phyloP scores from a whole-genome alignment of 2,329 filamentous ascomycete species.

The Verticillium nonalfalfae region DNA sequence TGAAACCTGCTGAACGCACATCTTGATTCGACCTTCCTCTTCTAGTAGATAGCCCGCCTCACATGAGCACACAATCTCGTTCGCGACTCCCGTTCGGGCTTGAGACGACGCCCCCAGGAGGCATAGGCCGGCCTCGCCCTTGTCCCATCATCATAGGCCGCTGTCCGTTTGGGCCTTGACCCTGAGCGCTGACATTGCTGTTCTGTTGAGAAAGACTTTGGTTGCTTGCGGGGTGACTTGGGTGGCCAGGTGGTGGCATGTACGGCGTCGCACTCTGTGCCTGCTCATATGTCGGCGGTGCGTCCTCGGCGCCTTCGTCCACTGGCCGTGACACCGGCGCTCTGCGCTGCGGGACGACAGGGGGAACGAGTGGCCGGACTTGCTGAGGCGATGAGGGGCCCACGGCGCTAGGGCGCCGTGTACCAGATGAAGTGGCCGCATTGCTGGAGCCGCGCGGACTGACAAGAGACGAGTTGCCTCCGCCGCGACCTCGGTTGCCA shows the following conservation, averaged over 20 bases:
- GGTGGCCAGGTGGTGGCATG: slow-evolving; percentile 44
- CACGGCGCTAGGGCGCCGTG: not conserved
- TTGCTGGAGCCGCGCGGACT: slow-evolving; percentile 14
- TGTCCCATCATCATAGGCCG: slow-evolving; percentile 5
- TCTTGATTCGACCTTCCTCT: too few relatives aligned
- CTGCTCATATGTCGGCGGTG: slow-evolving; percentile 53
- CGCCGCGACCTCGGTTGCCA: not conserved
- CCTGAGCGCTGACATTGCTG: not conserved
- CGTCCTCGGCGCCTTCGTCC: slow-evolving; percentile 39
- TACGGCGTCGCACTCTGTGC: slow-evolving; percentile 45
- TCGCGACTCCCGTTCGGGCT: slow-evolving; percentile 14
- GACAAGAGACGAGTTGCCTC: slow-evolving; percentile 7
- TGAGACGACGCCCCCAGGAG: slow-evolving; percentile 6
- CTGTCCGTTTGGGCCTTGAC: slow-evolving; percentile 2
- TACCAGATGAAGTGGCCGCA: not conserved
- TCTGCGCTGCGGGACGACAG: slow-evolving; percentile 28
- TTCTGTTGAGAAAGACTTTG: not conserved
- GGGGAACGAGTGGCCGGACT: slow-evolving; percentile 41
- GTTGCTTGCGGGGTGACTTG: slow-evolving; percentile 38
- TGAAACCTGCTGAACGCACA: too few relatives aligned
- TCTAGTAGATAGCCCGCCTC: not conserved
- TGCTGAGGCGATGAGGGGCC: slow-evolving; percentile 20
- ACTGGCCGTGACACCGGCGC: slow-evolving; percentile 27
- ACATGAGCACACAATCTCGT: slow-evolving; percentile 43
- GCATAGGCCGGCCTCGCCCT: slow-evolving; percentile 6